These are phyloP conservation scores for Pseudocercospora fijiensis DNA, from an alignment of 2,329 filamentous ascomycete genomes.

Conservation along the genomic window DNA sequence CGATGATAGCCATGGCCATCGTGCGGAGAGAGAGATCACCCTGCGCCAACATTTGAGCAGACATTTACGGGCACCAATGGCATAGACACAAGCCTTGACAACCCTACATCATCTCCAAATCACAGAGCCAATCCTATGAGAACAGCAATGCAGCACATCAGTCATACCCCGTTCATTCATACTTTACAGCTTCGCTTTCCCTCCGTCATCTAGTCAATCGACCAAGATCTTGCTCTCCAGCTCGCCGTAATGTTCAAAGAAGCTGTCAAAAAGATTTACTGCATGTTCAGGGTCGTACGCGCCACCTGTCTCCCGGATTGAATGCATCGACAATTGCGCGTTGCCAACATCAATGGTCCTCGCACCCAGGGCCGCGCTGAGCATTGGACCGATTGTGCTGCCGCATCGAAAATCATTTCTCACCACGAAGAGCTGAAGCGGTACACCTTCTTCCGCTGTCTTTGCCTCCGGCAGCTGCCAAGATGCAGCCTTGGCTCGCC, in stretches of 20 bases:
- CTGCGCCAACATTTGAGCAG: no score
- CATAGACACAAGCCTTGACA: neutral
- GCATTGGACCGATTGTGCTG: slow-evolving; percentile 96
- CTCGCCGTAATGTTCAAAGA: slow-evolving; percentile 80
- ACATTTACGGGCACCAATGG: no score
- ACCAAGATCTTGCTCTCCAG: slow-evolving; percentile 80
- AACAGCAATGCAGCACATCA: neutral
- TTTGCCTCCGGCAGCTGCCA: slow-evolving; percentile 38
- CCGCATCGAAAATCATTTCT: slow-evolving; percentile 93
- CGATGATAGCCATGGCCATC: no score
- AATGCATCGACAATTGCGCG: slow-evolving; percentile 94
- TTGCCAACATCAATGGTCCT: slow-evolving; percentile 91
- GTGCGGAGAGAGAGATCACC: no score
- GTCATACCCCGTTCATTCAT: neutral
- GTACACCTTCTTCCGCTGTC: slow-evolving; percentile 65
- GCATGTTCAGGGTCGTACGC: slow-evolving; percentile 83
- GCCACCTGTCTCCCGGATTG: slow-evolving; percentile 89
- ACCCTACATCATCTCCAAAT: neutral
- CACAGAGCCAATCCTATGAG: neutral
- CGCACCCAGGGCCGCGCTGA: slow-evolving; percentile 80
- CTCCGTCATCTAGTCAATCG: slow-evolving; percentile 55
- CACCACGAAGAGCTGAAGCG: slow-evolving; percentile 92
- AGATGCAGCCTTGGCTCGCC: slow-evolving; percentile 50
- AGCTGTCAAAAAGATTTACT: slow-evolving; percentile 80
- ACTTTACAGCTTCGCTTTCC: slow-evolving; percentile 14